phyloP scores from a whole-genome alignment of 2,329 filamentous ascomycete genomes.

The Trichoderma endophyticum region DNA sequence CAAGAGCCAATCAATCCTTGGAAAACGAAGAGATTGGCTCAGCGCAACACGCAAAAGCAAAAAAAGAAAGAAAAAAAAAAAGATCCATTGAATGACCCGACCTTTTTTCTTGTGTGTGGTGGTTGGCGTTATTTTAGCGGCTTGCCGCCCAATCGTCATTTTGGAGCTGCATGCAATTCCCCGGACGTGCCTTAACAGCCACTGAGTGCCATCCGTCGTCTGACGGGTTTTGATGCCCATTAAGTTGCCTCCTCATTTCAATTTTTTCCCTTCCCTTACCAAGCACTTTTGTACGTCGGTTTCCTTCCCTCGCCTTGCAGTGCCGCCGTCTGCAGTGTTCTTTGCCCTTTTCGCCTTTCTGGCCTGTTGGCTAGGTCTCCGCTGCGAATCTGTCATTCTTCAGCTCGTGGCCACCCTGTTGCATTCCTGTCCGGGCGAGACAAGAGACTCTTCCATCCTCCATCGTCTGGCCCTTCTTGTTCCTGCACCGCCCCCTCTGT shows the following conservation, averaged over 20 bases:
- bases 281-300: not conserved
- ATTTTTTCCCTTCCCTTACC: not conserved
- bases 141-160: slow-evolving; percentile 10
- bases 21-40: not conserved
- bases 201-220: slow-evolving; percentile 8
- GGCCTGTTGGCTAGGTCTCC: not conserved
- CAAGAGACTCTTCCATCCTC: not conserved
- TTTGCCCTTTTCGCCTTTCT: not conserved
- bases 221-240: slow-evolving; percentile 17
- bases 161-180: slow-evolving; percentile 10
- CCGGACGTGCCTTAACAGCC: slow-evolving; percentile 8
- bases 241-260: slow-evolving; percentile 17
- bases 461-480: not conserved
- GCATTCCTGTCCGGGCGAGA: slow-evolving; percentile 5
- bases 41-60: not conserved
- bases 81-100: not conserved
- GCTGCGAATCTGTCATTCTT: not conserved
- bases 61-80: not conserved
- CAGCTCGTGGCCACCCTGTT: not conserved
- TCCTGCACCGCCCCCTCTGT: slow-evolving; percentile 17
- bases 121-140: slow-evolving; percentile 1
- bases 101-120: not conserved
- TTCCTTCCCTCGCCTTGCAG: not conserved
- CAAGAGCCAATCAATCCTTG: not conserved
- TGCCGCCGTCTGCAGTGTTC: not conserved